Percentiles rank a stretch among this genome's conserved stretches.
Conservation (phyloP, 1,284 basidiomycete genomes). For the Papiliotrema laurentii region DNA sequence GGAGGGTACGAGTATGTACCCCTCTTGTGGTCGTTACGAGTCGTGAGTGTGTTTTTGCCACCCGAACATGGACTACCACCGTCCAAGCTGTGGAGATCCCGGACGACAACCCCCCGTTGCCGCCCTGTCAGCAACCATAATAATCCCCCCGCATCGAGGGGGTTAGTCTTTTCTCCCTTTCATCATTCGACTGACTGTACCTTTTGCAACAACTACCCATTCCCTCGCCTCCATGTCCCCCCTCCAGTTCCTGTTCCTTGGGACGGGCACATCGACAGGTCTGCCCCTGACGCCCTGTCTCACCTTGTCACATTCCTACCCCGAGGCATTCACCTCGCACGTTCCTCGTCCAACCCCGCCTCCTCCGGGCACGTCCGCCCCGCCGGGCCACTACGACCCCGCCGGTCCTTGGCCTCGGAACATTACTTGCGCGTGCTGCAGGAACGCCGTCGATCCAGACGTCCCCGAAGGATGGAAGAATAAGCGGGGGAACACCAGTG, state of each 20-base stretch:
- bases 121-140: too few relatives aligned
- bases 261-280: slow-evolving; percentile 47
- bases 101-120: too few relatives aligned
- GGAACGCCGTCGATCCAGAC: slow-evolving; percentile 34
- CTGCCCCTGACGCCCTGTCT: slow-evolving; percentile 46
- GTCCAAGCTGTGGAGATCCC: too few relatives aligned
- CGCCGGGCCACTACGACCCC: slow-evolving; percentile 24
- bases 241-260: slow-evolving; percentile 43
- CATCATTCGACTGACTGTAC: too few relatives aligned
- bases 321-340: slow-evolving; percentile 16
- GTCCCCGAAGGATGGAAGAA: slow-evolving; percentile 45
- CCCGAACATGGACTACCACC: too few relatives aligned
- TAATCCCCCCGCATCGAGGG: too few relatives aligned
- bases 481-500: slow-evolving; percentile 43
- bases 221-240: slow-evolving; percentile 11
- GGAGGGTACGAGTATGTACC: too few relatives aligned
- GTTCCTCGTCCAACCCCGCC: slow-evolving; percentile 16
- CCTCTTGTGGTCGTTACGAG: too few relatives aligned
- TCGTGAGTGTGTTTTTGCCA: too few relatives aligned
- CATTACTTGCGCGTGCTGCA: slow-evolving; percentile 42
- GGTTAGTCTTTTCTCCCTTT: too few relatives aligned
- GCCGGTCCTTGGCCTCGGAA: slow-evolving; percentile 31
- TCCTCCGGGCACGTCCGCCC: neutral
- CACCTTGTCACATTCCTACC: slow-evolving; percentile 27
- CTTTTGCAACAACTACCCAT: too few relatives aligned